Evolutionary conservation across 2,329 filamentous ascomycete species (phyloP).

Genomic region (Colletotrichum chlorophyti): DNA sequence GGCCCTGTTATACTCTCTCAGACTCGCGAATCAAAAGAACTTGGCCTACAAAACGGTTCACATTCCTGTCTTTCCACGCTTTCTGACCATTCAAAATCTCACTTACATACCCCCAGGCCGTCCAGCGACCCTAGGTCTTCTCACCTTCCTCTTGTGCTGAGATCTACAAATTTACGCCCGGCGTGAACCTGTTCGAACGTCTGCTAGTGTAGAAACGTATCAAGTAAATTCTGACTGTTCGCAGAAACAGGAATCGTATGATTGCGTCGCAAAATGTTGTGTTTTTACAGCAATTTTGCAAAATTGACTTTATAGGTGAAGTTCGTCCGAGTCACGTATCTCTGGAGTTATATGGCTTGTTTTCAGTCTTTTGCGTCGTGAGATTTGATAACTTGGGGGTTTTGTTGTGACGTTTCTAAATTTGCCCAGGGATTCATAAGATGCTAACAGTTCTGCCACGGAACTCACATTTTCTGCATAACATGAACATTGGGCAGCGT

Average conservation of each 20-base stretch:
- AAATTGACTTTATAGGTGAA: slow-evolving; percentile 20
- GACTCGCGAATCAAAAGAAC: background rate
- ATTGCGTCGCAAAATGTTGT: slow-evolving; percentile 68
- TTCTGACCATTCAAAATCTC: too few species aligned
- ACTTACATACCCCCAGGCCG: too few species aligned
- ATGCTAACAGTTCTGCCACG: too few species aligned
- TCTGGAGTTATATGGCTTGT: too few species aligned
- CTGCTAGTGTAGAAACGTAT: slow-evolving; percentile 47
- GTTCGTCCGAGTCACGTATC: too few species aligned
- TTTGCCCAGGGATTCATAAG: too few species aligned
- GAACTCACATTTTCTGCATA: slow-evolving; percentile 50
- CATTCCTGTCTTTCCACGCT: too few species aligned
- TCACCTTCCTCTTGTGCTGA: background rate
- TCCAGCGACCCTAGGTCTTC: too few species aligned
- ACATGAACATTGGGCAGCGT: slow-evolving; percentile 44
- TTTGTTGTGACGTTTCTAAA: too few species aligned
- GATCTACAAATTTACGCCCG: too few species aligned
- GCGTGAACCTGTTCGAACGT: background rate
- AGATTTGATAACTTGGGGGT: too few species aligned
- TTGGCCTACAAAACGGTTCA: background rate
- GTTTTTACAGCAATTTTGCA: slow-evolving; percentile 65
- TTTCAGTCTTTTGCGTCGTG: too few species aligned
- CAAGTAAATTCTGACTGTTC: slow-evolving; percentile 64
- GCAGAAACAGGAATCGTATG: slow-evolving; percentile 67
- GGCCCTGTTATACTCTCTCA: background rate